phyloP scores from a whole-genome alignment of 176 grass and related monocot genomes.

The Aegilops tauschii region DNA sequence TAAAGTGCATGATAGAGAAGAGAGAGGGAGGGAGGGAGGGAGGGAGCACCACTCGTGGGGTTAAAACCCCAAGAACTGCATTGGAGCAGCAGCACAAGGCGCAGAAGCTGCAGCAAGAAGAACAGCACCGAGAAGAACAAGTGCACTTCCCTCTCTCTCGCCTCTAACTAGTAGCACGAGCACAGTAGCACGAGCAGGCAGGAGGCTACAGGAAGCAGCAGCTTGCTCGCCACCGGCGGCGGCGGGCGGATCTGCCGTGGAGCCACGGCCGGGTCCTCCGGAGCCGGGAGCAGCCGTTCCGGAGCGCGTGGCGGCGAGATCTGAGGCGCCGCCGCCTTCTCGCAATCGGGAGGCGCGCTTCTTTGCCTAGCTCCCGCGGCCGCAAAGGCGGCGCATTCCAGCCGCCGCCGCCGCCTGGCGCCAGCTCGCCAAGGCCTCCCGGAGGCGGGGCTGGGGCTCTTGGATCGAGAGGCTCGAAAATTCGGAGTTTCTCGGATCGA shows the following conservation, averaged over 20 bases:
- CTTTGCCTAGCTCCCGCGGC: conserved; percentile 2
- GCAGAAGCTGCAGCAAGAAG: conserved; percentile 8
- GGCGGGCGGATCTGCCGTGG: conserved; percentile 33
- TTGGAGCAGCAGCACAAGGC: conserved; percentile 20
- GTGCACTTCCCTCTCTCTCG: background rate
- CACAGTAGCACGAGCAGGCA: background rate
- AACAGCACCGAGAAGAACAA: background rate
- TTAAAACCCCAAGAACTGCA: conserved; percentile 51
- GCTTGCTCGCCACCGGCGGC: background rate
- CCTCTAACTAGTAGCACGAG: background rate
- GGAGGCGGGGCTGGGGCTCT: background rate
- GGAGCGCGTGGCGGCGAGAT: conserved; percentile 35
- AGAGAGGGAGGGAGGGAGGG: background rate
- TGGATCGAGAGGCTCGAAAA: background rate
- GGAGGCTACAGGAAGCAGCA: background rate
- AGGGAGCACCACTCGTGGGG: conserved; percentile 39
- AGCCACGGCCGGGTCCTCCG: background rate
- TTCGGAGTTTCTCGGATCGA: conserved; percentile 7
- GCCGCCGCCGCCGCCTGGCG: background rate
- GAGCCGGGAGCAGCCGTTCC: background rate
- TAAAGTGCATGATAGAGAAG: background rate
- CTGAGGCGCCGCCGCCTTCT: background rate
- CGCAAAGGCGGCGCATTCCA: conserved; percentile 44
- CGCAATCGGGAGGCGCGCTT: background rate
- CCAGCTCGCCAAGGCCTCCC: background rate